Evolutionary conservation across 1,139 yeast species (phyloP), one percentile per base, ranked within the genome.

Genomic region (Taphrina sp.): DNA sequence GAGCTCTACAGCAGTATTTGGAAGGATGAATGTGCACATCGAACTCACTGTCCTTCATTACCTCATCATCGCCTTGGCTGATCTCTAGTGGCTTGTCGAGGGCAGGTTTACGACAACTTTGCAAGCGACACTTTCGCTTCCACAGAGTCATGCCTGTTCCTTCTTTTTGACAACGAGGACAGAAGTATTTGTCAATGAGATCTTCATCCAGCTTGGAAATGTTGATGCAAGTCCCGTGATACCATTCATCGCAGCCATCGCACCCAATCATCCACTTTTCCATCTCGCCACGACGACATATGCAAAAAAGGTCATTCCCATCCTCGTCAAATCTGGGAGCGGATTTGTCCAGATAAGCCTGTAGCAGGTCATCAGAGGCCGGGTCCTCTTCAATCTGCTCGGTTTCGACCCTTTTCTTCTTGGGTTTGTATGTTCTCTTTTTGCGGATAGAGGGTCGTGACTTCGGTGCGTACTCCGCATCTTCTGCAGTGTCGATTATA

Each of bases 201-300:
- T 76, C 74, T 56, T 80, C 77, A 64, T 77, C 78, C 39, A 72
- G 69, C n/a, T 69, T 70, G 49, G 81, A 74, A 45, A 89, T 67
- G 59, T 76, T 76, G 76, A 89, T 79, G 65, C 96, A 90, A 47
- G 73, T 74, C 67, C 90, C 87, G 69, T 90, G 96, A 66, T 77
- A 90, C 97, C 97, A 90, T 61, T 87, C 95, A 65, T 89, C 96
- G 70, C 97, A 90, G 5, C 88, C 90, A 67, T 89, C 96, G 67
- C 97, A 90, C 0, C 86, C 89, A 20, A 90, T 85, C 96, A 89
- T 89, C 67, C 85, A 85, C 41, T 63, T 60, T 1, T 92, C 95
- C 60, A 76, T 75, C 65, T 90, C 96, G 0, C 90, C 85, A 59
- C 77, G 78, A 41, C 94, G 76, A 67, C 97, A 90, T 0, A 83